Evolutionary conservation across 2,329 filamentous ascomycete genomes (phyloP), one percentile per base, ranked within the genome.

Genomic region (Diaporthe sp.): DNA sequence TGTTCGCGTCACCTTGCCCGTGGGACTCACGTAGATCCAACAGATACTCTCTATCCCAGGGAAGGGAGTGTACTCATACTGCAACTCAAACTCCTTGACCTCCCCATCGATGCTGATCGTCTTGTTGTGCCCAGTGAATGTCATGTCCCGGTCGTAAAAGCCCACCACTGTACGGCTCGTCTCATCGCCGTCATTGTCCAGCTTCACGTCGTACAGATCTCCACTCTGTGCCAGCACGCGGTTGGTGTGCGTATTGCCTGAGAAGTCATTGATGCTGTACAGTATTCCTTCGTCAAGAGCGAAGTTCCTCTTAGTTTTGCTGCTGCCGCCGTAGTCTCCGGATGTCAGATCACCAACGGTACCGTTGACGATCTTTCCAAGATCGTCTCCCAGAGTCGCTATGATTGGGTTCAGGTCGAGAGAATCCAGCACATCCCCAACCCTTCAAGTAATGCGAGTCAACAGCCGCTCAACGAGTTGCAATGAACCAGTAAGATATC

Each of bases 371-470:
- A 91, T 86, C 68, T 84, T 82, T 57, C 84, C 83, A 19, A 91
- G 81, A 31, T 85, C 85, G 59, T 88, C 83, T 34, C 89, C 89
- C 1, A 91, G 83, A 17, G 89, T 89, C 0, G 88, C 89, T 53
- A 91, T 83, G 75, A 92, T 84, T 44, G 90, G 90, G 79, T 92
- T 92, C 28, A 92, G 83, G 78, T 92, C 91, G 73, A 92, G 87
- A 39, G 88, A 90, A 73, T 86, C 84, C 31, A 92, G 85, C 4
- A 91, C 89, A 78, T 91, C 87, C 79, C 87, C 86, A 58, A 92
- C 86, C 75, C 72, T 76, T 37, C 4, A 57, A 51, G 19, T 9
- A 7, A 44, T 49, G 10, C 31, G 12, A 55, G 49, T 46, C 5
- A 55, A 37, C 12, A 61, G 28, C 22, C 25, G n/a, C 5, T 22